Evolutionary conservation across 345 rosid species (phyloP), one percentile per base, ranked within the genome.

Genomic region (Hypericum androsaemum): DNA sequence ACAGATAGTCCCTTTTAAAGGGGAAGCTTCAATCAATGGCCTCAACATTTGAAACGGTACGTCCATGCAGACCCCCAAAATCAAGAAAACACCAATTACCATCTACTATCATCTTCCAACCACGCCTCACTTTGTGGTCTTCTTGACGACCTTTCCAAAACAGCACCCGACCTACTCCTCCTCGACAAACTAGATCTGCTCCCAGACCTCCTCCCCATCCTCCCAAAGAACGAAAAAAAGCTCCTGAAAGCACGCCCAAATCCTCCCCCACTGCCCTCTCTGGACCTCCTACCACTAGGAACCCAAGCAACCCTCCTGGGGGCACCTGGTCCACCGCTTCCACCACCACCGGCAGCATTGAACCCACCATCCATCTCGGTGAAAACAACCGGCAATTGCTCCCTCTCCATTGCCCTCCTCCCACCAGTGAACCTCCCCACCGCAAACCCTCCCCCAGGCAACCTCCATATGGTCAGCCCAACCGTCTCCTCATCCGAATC

Each of bases 341-440:
- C n/a, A n/a, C n/a, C n/a, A n/a, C n/a, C n/a, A n/a, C 78, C 75
- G 22, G 69, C 14, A 11, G 12, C 77, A 15, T 82, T 74, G 14
- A 90, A 78, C 11, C 86, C 92, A 1, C 95, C 98, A 7, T 90
- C 98, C 70, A 87, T 74, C 75, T 90, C 98, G 3, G 98, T 90
- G 56, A 75, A 90, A 37, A 90, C 98, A 45, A 81, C 81, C 0
- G 98, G 96, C 57, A 80, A 57, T n/a, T n/a, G n/a, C 66, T 81
- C 84, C 12, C 95, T 79, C 42, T 80, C 82, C 2, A 80, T n/a
- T n/a, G n/a, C 92, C 67, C 86, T 81, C 65, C 80, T 78, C 37
- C 78, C 88, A 1, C 89, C 94, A 73, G 47, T 71, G 51, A 92
- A 84, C 67, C 95, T 75, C 62, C 98, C 96, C 14, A 92, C 98